phyloP scores from a whole-genome alignment of 352 stramenopile species.

The Phytophthora macrochlamydospora region DNA sequence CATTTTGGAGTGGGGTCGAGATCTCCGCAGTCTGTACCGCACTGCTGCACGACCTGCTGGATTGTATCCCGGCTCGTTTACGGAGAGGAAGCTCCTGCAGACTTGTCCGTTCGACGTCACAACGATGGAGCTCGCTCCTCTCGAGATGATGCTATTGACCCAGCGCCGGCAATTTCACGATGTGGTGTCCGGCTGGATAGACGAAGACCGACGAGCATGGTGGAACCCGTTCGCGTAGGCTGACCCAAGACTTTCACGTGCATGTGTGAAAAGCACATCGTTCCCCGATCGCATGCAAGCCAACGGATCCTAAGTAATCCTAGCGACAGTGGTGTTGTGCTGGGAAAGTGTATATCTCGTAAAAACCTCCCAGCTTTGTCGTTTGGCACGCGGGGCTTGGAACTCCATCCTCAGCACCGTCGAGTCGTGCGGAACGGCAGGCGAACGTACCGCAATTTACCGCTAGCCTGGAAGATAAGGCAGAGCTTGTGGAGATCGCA shows the following conservation, averaged over 20 bases:
- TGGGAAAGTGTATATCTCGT: too few relatives aligned
- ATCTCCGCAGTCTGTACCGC: slow-evolving; percentile 27
- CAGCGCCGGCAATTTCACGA: slow-evolving; percentile 33
- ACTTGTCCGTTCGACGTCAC: slow-evolving; percentile 47
- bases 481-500: not conserved
- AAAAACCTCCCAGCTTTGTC: not conserved
- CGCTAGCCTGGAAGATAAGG: not conserved
- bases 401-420: not conserved
- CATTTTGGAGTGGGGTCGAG: slow-evolving; percentile 38
- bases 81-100: slow-evolving; percentile 35
- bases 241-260: slow-evolving; percentile 2
- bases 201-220: slow-evolving; percentile 5
- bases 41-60: slow-evolving; percentile 32
- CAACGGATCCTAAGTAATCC: not conserved
- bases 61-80: slow-evolving; percentile 45
- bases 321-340: too few relatives aligned
- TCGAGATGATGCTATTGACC: slow-evolving; percentile 24
- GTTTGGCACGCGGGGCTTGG: not conserved
- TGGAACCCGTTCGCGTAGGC: slow-evolving; percentile 17
- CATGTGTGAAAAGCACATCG: not conserved
- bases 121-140: slow-evolving; percentile 22
- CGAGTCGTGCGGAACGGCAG: not conserved
- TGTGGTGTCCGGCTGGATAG: slow-evolving; percentile 23
- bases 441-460: not conserved
- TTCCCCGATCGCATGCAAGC: not conserved